phyloP scores from a whole-genome alignment of 2,329 filamentous ascomycete genomes.

The Cercospora citrullina region DNA sequence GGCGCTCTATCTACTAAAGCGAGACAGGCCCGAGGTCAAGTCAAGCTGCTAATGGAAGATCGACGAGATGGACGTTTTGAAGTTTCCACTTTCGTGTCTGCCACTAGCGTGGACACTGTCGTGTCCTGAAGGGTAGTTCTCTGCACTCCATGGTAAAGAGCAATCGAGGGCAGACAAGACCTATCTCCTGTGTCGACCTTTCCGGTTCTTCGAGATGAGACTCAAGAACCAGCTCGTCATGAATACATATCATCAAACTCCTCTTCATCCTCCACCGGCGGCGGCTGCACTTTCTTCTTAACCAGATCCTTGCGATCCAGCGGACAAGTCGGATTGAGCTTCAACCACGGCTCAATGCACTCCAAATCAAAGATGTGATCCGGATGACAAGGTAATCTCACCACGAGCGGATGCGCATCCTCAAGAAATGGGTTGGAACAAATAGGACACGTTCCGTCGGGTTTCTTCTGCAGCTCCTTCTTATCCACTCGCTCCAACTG shows the following conservation, averaged over 20 bases:
- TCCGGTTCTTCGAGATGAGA: background rate
- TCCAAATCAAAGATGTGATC: slow-evolving; percentile 65
- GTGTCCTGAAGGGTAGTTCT: background rate
- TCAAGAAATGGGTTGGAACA: slow-evolving; percentile 62
- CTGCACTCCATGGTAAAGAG: background rate
- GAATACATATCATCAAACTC: slow-evolving; percentile 56
- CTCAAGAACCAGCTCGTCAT: slow-evolving; percentile 26
- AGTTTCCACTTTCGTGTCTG: background rate
- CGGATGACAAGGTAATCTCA: slow-evolving; percentile 61
- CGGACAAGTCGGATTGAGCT: slow-evolving; percentile 64
- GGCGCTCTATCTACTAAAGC: background rate
- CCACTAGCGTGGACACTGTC: background rate
- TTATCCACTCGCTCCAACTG: slow-evolving; percentile 61
- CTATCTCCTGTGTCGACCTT: background rate
- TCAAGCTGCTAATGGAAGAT: too few relatives aligned
- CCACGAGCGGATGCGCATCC: slow-evolving; percentile 64
- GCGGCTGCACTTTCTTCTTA: slow-evolving; percentile 49
- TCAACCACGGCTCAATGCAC: slow-evolving; percentile 65
- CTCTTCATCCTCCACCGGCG: slow-evolving; percentile 47
- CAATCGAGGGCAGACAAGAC: background rate
- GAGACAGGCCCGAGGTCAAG: background rate
- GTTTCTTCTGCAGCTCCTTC: slow-evolving; percentile 49
- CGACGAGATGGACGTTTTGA: too few relatives aligned
- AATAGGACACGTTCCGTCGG: slow-evolving; percentile 58
- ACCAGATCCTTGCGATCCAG: slow-evolving; percentile 61